Conservation (phyloP, 2,329 filamentous ascomycete genomes). For the Clarireedia sp. region DNA sequence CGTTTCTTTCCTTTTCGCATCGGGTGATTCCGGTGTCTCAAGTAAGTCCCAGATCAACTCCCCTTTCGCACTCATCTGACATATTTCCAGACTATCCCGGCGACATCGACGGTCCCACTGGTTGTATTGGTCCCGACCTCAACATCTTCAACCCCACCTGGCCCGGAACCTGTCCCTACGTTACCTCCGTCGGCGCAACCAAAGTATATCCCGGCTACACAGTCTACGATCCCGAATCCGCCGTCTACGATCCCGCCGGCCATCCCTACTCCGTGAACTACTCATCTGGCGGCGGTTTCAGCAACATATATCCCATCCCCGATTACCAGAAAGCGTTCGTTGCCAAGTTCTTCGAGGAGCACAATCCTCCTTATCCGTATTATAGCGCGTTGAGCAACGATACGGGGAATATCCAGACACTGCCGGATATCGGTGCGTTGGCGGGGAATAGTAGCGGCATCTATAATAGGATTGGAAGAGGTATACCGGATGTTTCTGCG, state of each 20-base stretch:
- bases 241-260: slow-evolving; percentile 20
- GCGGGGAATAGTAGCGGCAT: slow-evolving; percentile 12
- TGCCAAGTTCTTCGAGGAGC: slow-evolving; percentile 32
- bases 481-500: slow-evolving; percentile 38
- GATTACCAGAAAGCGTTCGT: slow-evolving; percentile 37
- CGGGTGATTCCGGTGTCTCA: slow-evolving; percentile 39
- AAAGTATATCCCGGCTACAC: slow-evolving; percentile 27
- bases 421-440: slow-evolving; percentile 15
- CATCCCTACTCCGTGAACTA: slow-evolving; percentile 22
- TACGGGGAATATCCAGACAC: slow-evolving; percentile 9
- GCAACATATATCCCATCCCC: slow-evolving; percentile 38
- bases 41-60: slow-evolving; percentile 16
- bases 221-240: slow-evolving; percentile 28
- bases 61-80: background rate
- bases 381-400: slow-evolving; percentile 16
- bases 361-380: slow-evolving; percentile 20
- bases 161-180: slow-evolving; percentile 36
- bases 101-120: slow-evolving; percentile 20
- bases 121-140: slow-evolving; percentile 38
- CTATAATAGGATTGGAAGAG: slow-evolving; percentile 18
- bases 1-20: slow-evolving; percentile 38
- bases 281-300: slow-evolving; percentile 38
- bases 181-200: slow-evolving; percentile 34
- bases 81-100: slow-evolving; percentile 11
- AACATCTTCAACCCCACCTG: slow-evolving; percentile 39